Percentiles rank a stretch among this genome's conserved stretches.
Conservation (phyloP, 306 rosid species). For the Cucurbita moschata region DNA sequence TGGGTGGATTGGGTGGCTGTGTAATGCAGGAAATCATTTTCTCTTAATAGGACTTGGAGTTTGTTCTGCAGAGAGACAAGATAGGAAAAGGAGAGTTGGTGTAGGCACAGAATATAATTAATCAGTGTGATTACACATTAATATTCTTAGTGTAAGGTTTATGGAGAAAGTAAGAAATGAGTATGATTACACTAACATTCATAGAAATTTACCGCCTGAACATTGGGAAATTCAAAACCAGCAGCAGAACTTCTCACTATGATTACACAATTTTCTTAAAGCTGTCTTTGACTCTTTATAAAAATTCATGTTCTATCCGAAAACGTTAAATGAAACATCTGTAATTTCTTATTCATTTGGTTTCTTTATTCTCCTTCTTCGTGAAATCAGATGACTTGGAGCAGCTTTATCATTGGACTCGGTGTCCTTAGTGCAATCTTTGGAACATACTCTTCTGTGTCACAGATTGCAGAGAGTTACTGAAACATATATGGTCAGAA, state of each 20-base stretch:
- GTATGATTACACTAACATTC: not conserved
- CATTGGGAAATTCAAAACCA: not conserved
- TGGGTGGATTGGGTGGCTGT: too few species aligned
- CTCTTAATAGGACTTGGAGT: too few species aligned
- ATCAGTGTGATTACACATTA: not conserved
- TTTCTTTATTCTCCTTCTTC: not conserved
- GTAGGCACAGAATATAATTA: too few species aligned
- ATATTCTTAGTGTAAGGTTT: too few species aligned
- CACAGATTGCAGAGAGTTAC: conserved; percentile 11
- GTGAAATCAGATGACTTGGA: conserved; percentile 24
- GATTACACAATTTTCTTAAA: not conserved
- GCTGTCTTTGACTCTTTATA: not conserved
- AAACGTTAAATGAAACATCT: not conserved
- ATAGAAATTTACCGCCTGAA: not conserved
- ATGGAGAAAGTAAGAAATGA: too few species aligned
- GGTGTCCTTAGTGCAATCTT: conserved; percentile 33
- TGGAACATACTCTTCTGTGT: conserved; percentile 54
- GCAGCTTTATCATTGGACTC: conserved; percentile 20
- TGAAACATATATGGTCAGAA: not conserved
- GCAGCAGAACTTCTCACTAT: not conserved
- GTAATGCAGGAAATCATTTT: too few species aligned
- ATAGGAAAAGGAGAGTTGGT: too few species aligned
- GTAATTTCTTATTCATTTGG: not conserved
- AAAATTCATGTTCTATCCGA: not conserved
- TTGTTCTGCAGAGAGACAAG: too few species aligned